These are phyloP conservation scores for Wickerhamiella vanderwaltii DNA, from an alignment of 805 yeast genomes.

Conservation along the genomic window DNA sequence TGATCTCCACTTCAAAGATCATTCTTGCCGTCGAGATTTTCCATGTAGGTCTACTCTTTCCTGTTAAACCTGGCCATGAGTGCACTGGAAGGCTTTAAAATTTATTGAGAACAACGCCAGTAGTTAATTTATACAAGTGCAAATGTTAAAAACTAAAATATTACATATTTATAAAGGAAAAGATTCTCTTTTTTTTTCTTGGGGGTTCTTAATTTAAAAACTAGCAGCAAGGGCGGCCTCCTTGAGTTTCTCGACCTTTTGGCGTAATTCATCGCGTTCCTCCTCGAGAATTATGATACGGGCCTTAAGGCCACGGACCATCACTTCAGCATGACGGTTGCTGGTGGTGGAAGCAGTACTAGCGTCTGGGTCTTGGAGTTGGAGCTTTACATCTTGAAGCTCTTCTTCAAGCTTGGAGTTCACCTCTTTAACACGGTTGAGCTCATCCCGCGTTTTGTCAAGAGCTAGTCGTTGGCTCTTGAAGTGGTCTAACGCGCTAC, in stretches of 20 bases:
- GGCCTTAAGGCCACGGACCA: slow-evolving; percentile 71
- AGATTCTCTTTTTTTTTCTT: too few relatives aligned
- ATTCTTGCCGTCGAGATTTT: too few relatives aligned
- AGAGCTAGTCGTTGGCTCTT: slow-evolving; percentile 67
- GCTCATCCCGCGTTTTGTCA: slow-evolving; percentile 58
- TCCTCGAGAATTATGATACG: slow-evolving; percentile 69
- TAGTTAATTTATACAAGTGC: too few relatives aligned
- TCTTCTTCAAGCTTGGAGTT: slow-evolving; percentile 49
- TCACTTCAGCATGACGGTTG: slow-evolving; percentile 52
- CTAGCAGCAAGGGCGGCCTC: slow-evolving; percentile 24
- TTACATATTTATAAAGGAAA: not conserved
- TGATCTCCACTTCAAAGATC: too few relatives aligned
- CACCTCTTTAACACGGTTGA: slow-evolving; percentile 44
- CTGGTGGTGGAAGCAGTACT: slow-evolving; percentile 26
- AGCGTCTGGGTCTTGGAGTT: slow-evolving; percentile 25
- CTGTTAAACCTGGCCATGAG: too few relatives aligned
- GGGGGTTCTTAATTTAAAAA: too few relatives aligned
- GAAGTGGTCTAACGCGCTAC: slow-evolving; percentile 57
- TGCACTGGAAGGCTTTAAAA: too few relatives aligned
- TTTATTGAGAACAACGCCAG: too few relatives aligned
- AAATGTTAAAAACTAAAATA: not conserved
- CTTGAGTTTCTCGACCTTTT: slow-evolving; percentile 22
- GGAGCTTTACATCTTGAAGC: slow-evolving; percentile 54
- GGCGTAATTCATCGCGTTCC: slow-evolving; percentile 61
- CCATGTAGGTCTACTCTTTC: too few relatives aligned